Base-by-base conservation (phyloP, 2,329 filamentous ascomycete genomes). In the Lasiodiplodia sp. region DNA sequence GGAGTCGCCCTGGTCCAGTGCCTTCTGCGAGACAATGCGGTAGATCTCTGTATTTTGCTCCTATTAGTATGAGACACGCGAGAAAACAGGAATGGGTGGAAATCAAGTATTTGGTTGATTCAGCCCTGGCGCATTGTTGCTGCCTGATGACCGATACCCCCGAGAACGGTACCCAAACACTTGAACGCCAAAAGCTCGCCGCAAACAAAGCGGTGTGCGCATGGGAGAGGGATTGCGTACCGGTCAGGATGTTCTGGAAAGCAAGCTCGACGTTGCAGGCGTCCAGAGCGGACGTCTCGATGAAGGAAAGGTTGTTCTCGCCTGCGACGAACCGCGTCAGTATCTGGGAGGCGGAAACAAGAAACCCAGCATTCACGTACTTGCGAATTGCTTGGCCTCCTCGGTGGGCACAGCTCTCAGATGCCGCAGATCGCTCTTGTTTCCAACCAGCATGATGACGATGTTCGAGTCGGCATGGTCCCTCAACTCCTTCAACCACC, bases 351-450 rank as follows among this genome's bases (percentile, higher is more conserved):
- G 16, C 21, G 2, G 28, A 2, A 12, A 18, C 28, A 12, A 31
- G 5, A 23, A n/a, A 57, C 10, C 52, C 7, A 1, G n/a, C 14
- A 14, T 49, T 18, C 69, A 84, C 87, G 75, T 80, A 97, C 95
- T 97, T 68, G 96, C 96, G 89, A 99, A 99, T 72, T 93, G 88
- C 85, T 98, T 99, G 75, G 95, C 96, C 83, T 98, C 95, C 80
- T 99, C 96, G 70, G 96, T 99, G 64, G 96, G 94, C 74, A 99
- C 96, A 73, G 96, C 96, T 81, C 96, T 89, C 78, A 99, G 87
- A 84, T 99, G 96, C 83, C 94, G 92, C 91, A 98, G 92, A 97
- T 99, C 96, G 83, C 94, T 98, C 92, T 99, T 99, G 90, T 99
- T 99, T 82, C 96, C 96, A 68, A 98, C 96, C 77, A 99, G 86